Evolutionary conservation across 75 land plant genomes (phyloP).

Genomic region (Selaginella tamariscina): DNA sequence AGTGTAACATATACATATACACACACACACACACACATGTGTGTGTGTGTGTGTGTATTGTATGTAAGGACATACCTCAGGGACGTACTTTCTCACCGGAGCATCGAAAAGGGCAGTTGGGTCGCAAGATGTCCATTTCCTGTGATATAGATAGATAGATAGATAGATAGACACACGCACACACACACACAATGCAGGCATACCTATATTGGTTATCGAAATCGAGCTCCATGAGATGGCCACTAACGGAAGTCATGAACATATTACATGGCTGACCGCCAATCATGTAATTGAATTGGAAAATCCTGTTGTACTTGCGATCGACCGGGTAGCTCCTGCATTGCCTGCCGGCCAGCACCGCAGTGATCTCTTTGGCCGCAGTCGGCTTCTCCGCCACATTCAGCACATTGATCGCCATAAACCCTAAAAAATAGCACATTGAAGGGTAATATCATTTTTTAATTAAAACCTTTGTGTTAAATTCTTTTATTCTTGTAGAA

Average conservation of each 20-base stretch:
- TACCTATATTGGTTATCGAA: constrained; percentile 78
- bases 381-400: constrained; percentile 99
- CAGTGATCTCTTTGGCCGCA: constrained; percentile 78
- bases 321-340: constrained; percentile 43
- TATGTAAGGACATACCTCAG: constrained; percentile 64
- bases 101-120: constrained; percentile 67
- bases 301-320: constrained; percentile 74
- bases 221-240: constrained; percentile 93
- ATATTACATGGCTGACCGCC: constrained; percentile 45
- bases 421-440: no score
- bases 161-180: no score
- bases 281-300: constrained; percentile 63
- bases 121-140: constrained; percentile 87
- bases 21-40: no score
- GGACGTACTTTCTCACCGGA: constrained; percentile 67
- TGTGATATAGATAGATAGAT: no score
- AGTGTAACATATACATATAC: background rate
- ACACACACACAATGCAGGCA: no score
- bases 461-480: no score
- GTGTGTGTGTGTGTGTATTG: no score
- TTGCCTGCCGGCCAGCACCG: constrained; percentile 47
- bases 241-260: constrained; percentile 84
- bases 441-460: no score
- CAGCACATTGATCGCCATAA: constrained; percentile 37
- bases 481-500: no score